Conservation (phyloP, 2,329 filamentous ascomycete genomes). For the Sclerotinia minor region DNA sequence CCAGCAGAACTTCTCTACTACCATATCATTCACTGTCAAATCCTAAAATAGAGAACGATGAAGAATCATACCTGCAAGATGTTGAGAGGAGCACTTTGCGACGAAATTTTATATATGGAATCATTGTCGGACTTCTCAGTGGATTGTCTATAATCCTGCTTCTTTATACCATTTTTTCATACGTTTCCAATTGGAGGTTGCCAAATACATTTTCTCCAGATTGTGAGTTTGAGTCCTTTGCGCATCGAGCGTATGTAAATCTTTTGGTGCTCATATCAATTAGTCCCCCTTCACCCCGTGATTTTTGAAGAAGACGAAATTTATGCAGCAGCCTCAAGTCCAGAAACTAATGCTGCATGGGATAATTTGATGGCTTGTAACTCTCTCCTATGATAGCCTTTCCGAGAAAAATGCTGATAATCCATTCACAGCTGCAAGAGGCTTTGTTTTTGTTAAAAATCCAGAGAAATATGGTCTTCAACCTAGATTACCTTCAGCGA, state of each 20-base stretch:
- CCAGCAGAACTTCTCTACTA: neutral
- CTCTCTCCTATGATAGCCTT: rapidly evolving
- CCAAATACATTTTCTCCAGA: slow-evolving; percentile 1
- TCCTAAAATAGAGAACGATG: slow-evolving; percentile 1
- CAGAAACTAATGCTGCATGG: slow-evolving; percentile 12
- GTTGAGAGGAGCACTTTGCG: neutral
- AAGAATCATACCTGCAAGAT: neutral
- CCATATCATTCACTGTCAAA: slow-evolving; percentile 3
- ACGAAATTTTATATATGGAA: neutral
- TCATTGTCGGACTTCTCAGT: neutral
- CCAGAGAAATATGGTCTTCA: neutral
- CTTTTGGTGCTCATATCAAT: neutral
- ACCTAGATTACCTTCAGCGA: neutral
- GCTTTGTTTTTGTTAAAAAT: slow-evolving; percentile 12
- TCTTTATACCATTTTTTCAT: neutral
- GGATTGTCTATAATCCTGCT: neutral
- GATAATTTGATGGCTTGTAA: slow-evolving; percentile 18
- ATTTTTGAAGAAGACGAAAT: neutral
- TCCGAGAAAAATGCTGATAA: neutral
- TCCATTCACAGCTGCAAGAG: neutral
- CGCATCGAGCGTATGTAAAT: neutral
- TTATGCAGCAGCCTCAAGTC: neutral
- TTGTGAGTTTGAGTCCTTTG: neutral
- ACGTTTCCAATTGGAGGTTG: neutral
- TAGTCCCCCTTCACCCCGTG: neutral